phyloP scores from a whole-genome alignment of 1,139 yeast species.

The Scheffersomyces parashehatae region DNA sequence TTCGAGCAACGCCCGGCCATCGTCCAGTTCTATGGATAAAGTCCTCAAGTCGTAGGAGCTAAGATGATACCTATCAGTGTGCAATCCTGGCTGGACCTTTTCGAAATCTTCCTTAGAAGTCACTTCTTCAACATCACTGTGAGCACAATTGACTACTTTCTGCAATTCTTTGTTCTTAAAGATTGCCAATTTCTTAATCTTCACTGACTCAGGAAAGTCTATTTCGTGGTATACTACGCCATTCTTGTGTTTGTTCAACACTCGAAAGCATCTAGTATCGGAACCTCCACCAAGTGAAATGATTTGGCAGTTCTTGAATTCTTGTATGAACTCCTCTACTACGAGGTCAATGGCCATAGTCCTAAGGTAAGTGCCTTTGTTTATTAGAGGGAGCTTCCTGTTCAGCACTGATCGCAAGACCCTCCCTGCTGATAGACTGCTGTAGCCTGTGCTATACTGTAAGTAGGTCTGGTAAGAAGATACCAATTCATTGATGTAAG shows the following conservation, averaged over 20 bases:
- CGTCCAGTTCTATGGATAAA: slow-evolving; percentile 3
- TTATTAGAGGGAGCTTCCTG: slow-evolving; percentile 75
- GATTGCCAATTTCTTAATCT: slow-evolving; percentile 61
- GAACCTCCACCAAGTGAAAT: slow-evolving; percentile 94
- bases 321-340: slow-evolving; percentile 48
- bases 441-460: slow-evolving; percentile 41
- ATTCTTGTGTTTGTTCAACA: slow-evolving; percentile 30
- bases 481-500: slow-evolving; percentile 44
- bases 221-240: slow-evolving; percentile 62
- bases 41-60: slow-evolving; percentile 57
- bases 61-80: slow-evolving; percentile 51
- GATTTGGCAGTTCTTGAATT: slow-evolving; percentile 51
- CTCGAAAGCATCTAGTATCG: slow-evolving; percentile 73
- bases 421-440: slow-evolving; percentile 42
- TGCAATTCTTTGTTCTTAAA: slow-evolving; percentile 24
- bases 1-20: slow-evolving; percentile 1
- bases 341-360: slow-evolving; percentile 61
- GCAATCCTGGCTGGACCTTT: slow-evolving; percentile 29
- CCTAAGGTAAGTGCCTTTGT: slow-evolving; percentile 79
- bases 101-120: slow-evolving; percentile 25
- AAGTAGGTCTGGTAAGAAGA: slow-evolving; percentile 38
- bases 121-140: slow-evolving; percentile 10
- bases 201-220: slow-evolving; percentile 68
- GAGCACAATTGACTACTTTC: slow-evolving; percentile 16
- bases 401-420: slow-evolving; percentile 40